These are phyloP conservation scores for Perilla frutescens DNA, from an alignment of 257 asterid species.

Conservation along the genomic window DNA sequence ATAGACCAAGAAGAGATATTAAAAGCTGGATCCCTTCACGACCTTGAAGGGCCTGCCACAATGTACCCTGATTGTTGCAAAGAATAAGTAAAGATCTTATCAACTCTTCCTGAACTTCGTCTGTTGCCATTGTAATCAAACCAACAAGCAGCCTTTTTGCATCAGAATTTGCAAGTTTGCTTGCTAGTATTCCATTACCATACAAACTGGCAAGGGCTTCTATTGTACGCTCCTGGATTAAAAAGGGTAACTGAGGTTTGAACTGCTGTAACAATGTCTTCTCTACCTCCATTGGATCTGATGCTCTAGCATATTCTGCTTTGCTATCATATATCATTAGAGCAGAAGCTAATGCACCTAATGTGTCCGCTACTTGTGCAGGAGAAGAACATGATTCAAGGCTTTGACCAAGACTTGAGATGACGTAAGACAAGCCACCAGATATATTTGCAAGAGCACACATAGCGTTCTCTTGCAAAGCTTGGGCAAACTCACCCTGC, in stretches of 20 bases:
- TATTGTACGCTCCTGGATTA: slow-evolving; percentile 94
- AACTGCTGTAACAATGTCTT: slow-evolving; percentile 79
- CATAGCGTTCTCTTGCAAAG: slow-evolving; percentile 99
- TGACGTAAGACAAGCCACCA: slow-evolving; percentile 91
- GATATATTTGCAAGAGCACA: slow-evolving; percentile 99
- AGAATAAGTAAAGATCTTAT: slow-evolving; percentile 81
- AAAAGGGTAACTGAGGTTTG: slow-evolving; percentile 64
- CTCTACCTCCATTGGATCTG: slow-evolving; percentile 92
- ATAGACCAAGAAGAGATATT: slow-evolving; percentile 96
- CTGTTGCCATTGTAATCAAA: slow-evolving; percentile 91
- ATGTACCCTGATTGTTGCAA: slow-evolving; percentile 82
- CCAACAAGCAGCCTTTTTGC: slow-evolving; percentile 94
- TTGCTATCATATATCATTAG: slow-evolving; percentile 92
- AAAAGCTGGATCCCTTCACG: slow-evolving; percentile 98
- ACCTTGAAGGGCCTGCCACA: slow-evolving; percentile 98
- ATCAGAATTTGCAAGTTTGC: slow-evolving; percentile 84
- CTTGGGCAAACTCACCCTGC: slow-evolving; percentile 99
- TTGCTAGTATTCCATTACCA: slow-evolving; percentile 75
- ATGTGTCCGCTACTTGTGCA: slow-evolving; percentile 94
- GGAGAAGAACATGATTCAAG: slow-evolving; percentile 93
- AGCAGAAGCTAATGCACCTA: slow-evolving; percentile 99
- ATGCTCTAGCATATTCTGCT: slow-evolving; percentile 81
- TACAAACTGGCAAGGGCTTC: slow-evolving; percentile 99
- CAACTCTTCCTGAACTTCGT: slow-evolving; percentile 94
- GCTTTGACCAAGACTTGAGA: slow-evolving; percentile 98